phyloP scores from a whole-genome alignment of 176 grass and related monocot genomes.

The Elaeis guineensis region DNA sequence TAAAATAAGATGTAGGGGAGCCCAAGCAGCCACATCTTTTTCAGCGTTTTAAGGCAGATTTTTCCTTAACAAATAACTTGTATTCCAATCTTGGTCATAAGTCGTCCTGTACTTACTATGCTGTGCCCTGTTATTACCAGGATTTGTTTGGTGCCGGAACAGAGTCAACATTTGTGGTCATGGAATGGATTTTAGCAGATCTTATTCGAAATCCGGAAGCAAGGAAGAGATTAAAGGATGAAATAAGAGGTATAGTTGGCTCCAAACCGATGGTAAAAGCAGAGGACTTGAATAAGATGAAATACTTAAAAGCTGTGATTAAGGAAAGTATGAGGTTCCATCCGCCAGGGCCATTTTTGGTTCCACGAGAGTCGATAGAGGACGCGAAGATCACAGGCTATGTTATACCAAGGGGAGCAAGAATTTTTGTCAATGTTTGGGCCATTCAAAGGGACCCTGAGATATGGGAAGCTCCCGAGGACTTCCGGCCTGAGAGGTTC shows the following conservation, averaged over 20 bases:
- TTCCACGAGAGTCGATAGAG: not conserved
- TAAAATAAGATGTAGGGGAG: too few species aligned
- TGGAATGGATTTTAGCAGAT: constrained; percentile 1
- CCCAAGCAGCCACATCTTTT: too few species aligned
- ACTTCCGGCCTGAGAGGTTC: too few species aligned
- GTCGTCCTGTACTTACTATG: too few species aligned
- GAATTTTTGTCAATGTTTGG: too few species aligned
- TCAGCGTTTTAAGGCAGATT: too few species aligned
- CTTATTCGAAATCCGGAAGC: constrained; percentile 1
- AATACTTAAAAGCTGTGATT: not conserved
- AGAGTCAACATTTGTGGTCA: not conserved
- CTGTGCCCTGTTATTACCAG: not conserved
- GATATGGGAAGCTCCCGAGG: too few species aligned
- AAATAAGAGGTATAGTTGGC: not conserved
- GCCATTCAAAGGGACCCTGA: too few species aligned
- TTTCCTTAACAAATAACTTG: too few species aligned
- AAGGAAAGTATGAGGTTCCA: constrained; percentile 1
- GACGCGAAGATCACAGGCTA: too few species aligned
- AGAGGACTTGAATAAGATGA: not conserved
- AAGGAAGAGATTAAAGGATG: constrained; percentile 2
- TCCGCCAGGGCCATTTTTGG: not conserved
- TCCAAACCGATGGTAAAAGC: not conserved
- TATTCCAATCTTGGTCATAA: too few species aligned
- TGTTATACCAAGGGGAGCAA: too few species aligned
- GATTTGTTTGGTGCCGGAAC: not conserved